Conservation (phyloP, 176 grass and related monocot species). For the Musa schizocarpa region DNA sequence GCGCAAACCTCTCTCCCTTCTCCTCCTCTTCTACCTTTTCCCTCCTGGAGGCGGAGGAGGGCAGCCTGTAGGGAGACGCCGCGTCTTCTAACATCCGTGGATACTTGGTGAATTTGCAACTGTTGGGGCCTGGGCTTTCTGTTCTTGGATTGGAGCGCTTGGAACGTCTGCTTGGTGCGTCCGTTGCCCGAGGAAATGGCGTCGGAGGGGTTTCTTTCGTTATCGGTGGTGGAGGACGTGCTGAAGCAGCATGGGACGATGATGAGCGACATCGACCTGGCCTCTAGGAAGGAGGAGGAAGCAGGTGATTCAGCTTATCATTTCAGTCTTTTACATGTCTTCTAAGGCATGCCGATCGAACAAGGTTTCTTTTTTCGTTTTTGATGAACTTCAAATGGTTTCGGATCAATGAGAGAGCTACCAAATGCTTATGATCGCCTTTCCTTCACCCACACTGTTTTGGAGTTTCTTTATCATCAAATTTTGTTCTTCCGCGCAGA, state of each 20-base stretch:
- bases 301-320: conserved; percentile 29
- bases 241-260: conserved; percentile 11
- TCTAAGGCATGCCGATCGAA: background rate
- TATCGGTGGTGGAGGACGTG: conserved; percentile 18
- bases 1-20: conserved; percentile 5
- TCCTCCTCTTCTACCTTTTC: background rate
- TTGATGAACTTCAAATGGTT: background rate
- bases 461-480: no score
- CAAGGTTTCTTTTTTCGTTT: background rate
- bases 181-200: background rate
- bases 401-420: no score
- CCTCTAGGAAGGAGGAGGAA: conserved; percentile 51
- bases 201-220: conserved; percentile 3
- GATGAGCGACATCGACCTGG: conserved; percentile 35
- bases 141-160: background rate
- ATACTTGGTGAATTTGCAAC: background rate
- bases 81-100: no score
- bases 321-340: background rate
- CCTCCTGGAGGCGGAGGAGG: background rate
- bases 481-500: no score
- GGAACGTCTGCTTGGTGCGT: background rate
- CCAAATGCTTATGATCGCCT: no score
- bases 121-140: background rate
- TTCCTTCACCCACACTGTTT: no score
- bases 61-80: background rate